phyloP scores from a whole-genome alignment of 306 rosid genomes.

The Macrotyloma uniflorum region DNA sequence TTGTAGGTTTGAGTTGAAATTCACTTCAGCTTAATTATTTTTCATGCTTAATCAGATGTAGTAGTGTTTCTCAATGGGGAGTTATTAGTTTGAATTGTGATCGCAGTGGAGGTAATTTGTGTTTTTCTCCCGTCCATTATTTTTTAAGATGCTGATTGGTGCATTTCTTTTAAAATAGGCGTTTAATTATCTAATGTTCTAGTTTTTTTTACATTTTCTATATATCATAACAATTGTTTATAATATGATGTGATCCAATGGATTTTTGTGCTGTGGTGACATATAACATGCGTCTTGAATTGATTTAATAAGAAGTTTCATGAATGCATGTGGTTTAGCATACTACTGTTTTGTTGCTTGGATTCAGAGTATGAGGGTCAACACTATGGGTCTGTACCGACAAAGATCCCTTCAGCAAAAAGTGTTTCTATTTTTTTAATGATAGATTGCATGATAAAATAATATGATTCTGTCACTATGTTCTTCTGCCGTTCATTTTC shows the following conservation, averaged over 20 bases:
- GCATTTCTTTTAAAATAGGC: neutral
- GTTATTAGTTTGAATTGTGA: slow-evolving; percentile 29
- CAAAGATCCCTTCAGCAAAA: slow-evolving; percentile 20
- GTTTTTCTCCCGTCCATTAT: neutral
- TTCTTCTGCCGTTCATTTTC: neutral
- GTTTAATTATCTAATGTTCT: neutral
- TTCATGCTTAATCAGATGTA: slow-evolving; percentile 41
- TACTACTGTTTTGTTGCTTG: slow-evolving; percentile 13
- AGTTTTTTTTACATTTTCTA: neutral
- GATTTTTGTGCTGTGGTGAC: slow-evolving; percentile 37
- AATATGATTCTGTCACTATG: neutral
- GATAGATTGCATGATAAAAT: neutral
- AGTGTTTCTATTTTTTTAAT: neutral
- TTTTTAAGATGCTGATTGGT: slow-evolving; percentile 3
- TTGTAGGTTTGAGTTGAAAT: slow-evolving; percentile 67
- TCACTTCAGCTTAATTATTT: slow-evolving; percentile 42
- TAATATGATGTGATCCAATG: slow-evolving; percentile 27
- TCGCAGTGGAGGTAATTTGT: slow-evolving; percentile 5
- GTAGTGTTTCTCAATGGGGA: slow-evolving; percentile 33
- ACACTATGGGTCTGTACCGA: slow-evolving; percentile 19
- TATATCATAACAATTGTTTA: neutral
- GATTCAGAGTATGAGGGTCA: slow-evolving; percentile 4
- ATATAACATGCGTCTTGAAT: slow-evolving; percentile 6
- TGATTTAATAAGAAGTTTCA: neutral
- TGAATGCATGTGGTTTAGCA: slow-evolving; percentile 34